A percentile compares a stretch with the other conserved stretches of the same genome.
Conservation (phyloP, 179 eudicot species). For the Sideroxylon spinosum region DNA sequence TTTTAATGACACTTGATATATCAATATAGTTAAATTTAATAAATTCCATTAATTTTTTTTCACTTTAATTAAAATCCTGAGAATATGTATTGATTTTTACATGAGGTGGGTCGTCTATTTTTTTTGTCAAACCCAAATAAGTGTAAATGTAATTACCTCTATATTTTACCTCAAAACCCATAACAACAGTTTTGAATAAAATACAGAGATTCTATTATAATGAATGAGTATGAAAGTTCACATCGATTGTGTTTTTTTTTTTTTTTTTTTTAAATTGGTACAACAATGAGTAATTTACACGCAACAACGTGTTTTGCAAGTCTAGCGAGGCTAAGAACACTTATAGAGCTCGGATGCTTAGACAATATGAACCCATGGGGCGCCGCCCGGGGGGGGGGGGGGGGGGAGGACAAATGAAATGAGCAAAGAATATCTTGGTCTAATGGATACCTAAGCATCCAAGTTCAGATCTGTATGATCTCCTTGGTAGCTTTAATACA, state of each 20-base stretch:
- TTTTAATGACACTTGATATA: no score
- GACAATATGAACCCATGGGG: background rate
- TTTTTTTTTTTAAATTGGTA: background rate
- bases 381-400: background rate
- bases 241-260: background rate
- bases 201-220: background rate
- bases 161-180: background rate
- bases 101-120: no score
- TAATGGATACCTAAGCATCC: background rate
- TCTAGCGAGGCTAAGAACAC: background rate
- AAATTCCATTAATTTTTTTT: no score
- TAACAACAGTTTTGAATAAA: background rate
- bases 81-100: no score
- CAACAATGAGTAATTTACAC: background rate
- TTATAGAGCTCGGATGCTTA: background rate
- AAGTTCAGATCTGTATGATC: slow-evolving; percentile 25
- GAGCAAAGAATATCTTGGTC: background rate
- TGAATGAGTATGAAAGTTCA: background rate
- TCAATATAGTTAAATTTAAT: no score
- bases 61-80: no score
- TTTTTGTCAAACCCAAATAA: no score
- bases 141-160: no score
- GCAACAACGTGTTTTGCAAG: background rate
- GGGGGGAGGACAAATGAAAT: no score
- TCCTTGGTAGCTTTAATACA: slow-evolving; percentile 60